phyloP scores from a whole-genome alignment of 768 basidiomycete genomes.

The Mycena polygramma region DNA sequence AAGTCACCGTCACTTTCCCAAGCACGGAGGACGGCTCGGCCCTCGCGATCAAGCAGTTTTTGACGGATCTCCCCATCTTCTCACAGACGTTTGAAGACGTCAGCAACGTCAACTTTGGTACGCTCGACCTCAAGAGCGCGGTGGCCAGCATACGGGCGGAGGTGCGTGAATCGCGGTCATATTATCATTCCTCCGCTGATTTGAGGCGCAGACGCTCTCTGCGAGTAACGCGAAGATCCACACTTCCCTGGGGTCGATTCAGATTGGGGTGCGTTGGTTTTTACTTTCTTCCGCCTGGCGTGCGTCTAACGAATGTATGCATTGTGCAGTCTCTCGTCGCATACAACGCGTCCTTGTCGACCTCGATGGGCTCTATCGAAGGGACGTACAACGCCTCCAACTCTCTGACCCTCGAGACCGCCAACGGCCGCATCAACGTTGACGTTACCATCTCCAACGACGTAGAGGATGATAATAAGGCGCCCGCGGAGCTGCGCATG shows the following conservation, averaged over 20 bases:
- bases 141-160: slow-evolving; percentile 11
- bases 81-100: slow-evolving; percentile 26
- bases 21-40: slow-evolving; percentile 5
- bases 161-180: slow-evolving; percentile 16
- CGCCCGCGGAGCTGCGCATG: slow-evolving; percentile 13
- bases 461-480: slow-evolving; percentile 1
- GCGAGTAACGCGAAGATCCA: slow-evolving; percentile 4
- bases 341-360: not conserved
- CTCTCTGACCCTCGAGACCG: slow-evolving; percentile 12
- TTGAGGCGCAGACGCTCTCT: slow-evolving; percentile 10
- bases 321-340: slow-evolving; percentile 20
- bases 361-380: slow-evolving; percentile 19
- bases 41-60: slow-evolving; percentile 20
- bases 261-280: slow-evolving; percentile 1
- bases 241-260: slow-evolving; percentile 9
- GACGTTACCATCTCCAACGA: slow-evolving; percentile 30
- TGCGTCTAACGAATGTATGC: too few species aligned
- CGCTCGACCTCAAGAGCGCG: slow-evolving; percentile 14
- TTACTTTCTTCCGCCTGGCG: too few species aligned
- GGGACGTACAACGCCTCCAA: slow-evolving; percentile 32
- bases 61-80: slow-evolving; percentile 26
- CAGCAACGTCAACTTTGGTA: slow-evolving; percentile 15
- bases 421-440: slow-evolving; percentile 29
- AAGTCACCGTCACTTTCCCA: slow-evolving; percentile 30
- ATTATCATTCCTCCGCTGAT: not conserved